Base-by-base conservation (phyloP, 192 early-diverging fungal genomes). In the Polychytrium aggregatum region DNA sequence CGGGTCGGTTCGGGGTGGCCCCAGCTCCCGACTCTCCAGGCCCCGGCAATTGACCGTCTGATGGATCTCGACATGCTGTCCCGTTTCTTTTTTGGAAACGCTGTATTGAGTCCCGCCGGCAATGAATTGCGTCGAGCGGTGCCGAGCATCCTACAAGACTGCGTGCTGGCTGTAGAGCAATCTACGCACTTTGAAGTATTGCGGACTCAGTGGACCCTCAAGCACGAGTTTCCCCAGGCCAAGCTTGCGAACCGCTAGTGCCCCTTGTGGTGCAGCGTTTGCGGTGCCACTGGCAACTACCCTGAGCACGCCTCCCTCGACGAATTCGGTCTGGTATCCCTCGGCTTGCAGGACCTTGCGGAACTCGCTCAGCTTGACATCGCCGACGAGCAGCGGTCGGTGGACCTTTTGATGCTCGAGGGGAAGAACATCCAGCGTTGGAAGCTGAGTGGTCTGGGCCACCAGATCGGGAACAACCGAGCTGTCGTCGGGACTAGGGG, bases 291-390 rank as follows among this genome's bases (percentile, higher is more conserved):
- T 70, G 36, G 79, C 74, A 62, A 85, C 88, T 43, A 89, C 89
- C 4, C 94, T 83, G 37, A 98, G 62, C 29, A 88, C 71, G 40
- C 87, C 87, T 36, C 85, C 84, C 21, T 73, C 72, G 44, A 81
- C 82, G 60, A 98, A 96, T 49, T 86, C 80, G 9, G 89, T 82
- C 2, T 63, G 50, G 26, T 88, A 82, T 0, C 92, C 89, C 45
- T 83, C 78, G 2, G 65, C 55, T 17, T 74, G 75, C 27, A 95
- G 62, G 3, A 86, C 56, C 10, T 70, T 60, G 24, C 83, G 78
- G 46, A 98, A 81, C 59, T 87, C 81, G 47, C 86, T 84, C 41
- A 98, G 70, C 29, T 77, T 76, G 22, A 92, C 54, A 59, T 94
- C 86, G 14, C 94, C 94, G 13, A 96, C 82, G 37, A 88, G 67